Percentiles rank a stretch among this genome's conserved stretches.
Conservation (phyloP, 2,329 filamentous ascomycete genomes). For the Lecanoromycetidae sp. region DNA sequence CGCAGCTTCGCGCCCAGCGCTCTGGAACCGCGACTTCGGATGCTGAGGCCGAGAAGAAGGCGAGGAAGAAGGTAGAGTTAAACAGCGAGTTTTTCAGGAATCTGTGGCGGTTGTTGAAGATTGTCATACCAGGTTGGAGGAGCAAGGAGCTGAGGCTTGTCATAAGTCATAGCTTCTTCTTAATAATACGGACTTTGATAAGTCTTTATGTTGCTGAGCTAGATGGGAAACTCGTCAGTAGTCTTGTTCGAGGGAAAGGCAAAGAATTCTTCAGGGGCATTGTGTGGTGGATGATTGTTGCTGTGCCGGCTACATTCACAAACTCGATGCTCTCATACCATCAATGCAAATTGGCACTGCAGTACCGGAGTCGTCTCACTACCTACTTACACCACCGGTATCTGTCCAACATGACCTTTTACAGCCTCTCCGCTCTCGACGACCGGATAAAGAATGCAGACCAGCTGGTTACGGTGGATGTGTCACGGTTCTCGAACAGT, state of each 20-base stretch:
- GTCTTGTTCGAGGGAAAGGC: conserved; percentile 78
- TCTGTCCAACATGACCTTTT: conserved; percentile 94
- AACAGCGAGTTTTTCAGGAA: conserved; percentile 78
- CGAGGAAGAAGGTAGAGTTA: conserved; percentile 66
- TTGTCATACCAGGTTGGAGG: conserved; percentile 81
- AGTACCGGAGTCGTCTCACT: conserved; percentile 88
- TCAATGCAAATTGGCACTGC: conserved; percentile 83
- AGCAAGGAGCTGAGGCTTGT: conserved; percentile 80
- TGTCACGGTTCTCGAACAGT: conserved; percentile 91
- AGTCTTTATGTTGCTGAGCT: conserved; percentile 93
- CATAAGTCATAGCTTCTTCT: conserved; percentile 82
- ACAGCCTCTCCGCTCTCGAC: conserved; percentile 86
- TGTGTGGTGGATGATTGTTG: conserved; percentile 97
- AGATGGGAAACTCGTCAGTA: conserved; percentile 87
- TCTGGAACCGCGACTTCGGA: conserved; percentile 23
- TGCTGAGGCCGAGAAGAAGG: conserved; percentile 23
- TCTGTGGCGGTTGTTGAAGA: conserved; percentile 63
- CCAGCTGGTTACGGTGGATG: conserved; percentile 91
- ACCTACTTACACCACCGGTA: conserved; percentile 92
- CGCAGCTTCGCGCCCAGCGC: conserved; percentile 39
- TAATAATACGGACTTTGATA: conserved; percentile 80
- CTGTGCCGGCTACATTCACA: conserved; percentile 89
- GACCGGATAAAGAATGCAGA: conserved; percentile 98
- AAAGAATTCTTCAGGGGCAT: conserved; percentile 79
- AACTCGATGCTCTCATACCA: conserved; percentile 99